Evolutionary conservation across 305 asterid genomes (phyloP).

Genomic region (Fraxinus platypoda): DNA sequence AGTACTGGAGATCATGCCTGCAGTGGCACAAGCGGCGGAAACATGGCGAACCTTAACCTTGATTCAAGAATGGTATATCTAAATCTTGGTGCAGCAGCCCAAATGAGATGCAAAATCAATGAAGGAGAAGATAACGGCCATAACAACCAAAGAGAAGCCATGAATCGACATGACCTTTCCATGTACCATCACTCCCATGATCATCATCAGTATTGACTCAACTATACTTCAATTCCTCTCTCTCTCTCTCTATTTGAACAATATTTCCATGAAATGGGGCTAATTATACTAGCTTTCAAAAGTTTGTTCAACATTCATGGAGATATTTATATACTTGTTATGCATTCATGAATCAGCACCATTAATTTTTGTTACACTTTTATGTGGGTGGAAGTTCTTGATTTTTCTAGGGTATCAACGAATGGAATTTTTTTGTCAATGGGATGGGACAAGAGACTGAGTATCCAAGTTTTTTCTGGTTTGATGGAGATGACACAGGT

Average conservation of each 20-base stretch:
- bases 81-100: conserved; percentile 68
- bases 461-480: conserved; percentile 41
- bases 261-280: conserved; percentile 26
- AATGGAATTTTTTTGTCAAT: conserved; percentile 29
- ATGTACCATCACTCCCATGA: conserved; percentile 66
- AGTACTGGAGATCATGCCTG: conserved; percentile 42
- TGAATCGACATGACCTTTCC: conserved; percentile 50
- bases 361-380: not conserved
- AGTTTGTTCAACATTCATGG: conserved; percentile 17
- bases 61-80: conserved; percentile 87
- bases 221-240: not conserved
- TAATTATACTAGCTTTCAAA: not conserved
- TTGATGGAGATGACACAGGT: conserved; percentile 64
- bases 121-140: conserved; percentile 49
- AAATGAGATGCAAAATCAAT: conserved; percentile 53
- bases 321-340: conserved; percentile 15
- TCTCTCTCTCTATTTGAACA: conserved; percentile 6
- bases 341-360: not conserved
- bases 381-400: not conserved
- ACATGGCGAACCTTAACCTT: conserved; percentile 37
- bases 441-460: conserved; percentile 53
- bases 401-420: not conserved
- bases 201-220: conserved; percentile 43
- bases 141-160: conserved; percentile 36
- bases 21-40: conserved; percentile 36